phyloP scores from a whole-genome alignment of 83 land plant genomes.

The Picea mariana region DNA sequence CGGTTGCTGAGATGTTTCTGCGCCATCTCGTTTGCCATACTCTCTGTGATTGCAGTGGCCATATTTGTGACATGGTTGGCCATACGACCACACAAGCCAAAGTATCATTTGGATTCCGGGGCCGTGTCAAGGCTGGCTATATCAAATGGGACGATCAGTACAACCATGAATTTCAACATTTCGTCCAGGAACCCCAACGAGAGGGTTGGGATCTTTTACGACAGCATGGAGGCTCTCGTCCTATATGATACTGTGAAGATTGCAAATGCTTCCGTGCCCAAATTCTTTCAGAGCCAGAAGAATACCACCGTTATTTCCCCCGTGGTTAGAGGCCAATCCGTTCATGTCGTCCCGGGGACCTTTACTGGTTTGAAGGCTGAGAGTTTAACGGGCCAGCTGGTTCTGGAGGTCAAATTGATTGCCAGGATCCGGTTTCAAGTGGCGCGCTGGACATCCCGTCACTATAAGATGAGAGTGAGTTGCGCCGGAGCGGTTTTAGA shows the following conservation, averaged over 20 bases:
- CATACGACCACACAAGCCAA: neutral
- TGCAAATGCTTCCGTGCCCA: neutral
- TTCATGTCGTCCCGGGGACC: no score
- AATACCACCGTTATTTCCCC: neutral
- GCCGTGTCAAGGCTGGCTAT: neutral
- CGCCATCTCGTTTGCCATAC: neutral
- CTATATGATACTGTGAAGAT: no score
- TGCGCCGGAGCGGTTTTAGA: no score
- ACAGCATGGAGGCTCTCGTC: no score
- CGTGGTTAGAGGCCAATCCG: neutral
- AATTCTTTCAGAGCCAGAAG: neutral
- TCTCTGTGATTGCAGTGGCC: neutral
- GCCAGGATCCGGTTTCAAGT: no score
- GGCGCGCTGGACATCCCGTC: no score
- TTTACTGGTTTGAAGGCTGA: no score
- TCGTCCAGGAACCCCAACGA: slow-evolving; percentile 9
- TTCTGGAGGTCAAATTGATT: no score
- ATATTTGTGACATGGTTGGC: neutral
- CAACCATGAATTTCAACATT: neutral
- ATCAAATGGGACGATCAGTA: neutral
- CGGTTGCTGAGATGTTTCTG: neutral
- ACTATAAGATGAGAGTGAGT: no score
- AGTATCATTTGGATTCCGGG: neutral
- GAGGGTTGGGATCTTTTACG: neutral
- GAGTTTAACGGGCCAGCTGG: no score